Conservation (phyloP, 106 monocot genomes). For the Dendrobium huoshanense region DNA sequence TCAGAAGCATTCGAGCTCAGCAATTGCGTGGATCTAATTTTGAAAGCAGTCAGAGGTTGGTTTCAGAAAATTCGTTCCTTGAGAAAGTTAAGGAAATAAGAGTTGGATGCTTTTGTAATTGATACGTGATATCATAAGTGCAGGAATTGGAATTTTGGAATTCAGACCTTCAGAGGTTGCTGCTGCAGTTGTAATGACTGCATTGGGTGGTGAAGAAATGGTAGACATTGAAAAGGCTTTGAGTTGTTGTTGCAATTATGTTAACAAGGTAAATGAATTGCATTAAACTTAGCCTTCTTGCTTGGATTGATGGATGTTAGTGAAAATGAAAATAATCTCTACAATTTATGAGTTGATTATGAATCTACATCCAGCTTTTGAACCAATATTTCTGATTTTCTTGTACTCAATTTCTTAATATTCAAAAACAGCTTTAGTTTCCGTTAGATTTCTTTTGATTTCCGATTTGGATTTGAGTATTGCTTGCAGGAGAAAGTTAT, state of each 20-base stretch:
- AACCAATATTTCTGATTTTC: too few relatives aligned
- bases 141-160: conserved; percentile 8
- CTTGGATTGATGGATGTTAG: too few relatives aligned
- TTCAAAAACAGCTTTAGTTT: too few relatives aligned
- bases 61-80: neutral
- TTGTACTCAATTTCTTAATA: too few relatives aligned
- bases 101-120: neutral
- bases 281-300: neutral
- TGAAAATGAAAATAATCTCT: too few relatives aligned
- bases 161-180: conserved; percentile 20
- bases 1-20: conserved; percentile 15
- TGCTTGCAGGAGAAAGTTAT: conserved; percentile 13
- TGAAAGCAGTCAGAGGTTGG: conserved; percentile 41
- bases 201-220: neutral
- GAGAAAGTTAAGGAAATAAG: neutral
- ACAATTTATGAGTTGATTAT: too few relatives aligned
- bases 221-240: neutral
- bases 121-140: neutral
- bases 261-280: conserved; percentile 2
- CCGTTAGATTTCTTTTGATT: neutral
- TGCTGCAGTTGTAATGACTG: conserved; percentile 6
- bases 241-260: neutral
- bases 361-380: too few relatives aligned
- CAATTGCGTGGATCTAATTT: conserved; percentile 28
- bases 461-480: neutral